Conservation (phyloP, 768 basidiomycete genomes). For the Lactifluus rugatus region DNA sequence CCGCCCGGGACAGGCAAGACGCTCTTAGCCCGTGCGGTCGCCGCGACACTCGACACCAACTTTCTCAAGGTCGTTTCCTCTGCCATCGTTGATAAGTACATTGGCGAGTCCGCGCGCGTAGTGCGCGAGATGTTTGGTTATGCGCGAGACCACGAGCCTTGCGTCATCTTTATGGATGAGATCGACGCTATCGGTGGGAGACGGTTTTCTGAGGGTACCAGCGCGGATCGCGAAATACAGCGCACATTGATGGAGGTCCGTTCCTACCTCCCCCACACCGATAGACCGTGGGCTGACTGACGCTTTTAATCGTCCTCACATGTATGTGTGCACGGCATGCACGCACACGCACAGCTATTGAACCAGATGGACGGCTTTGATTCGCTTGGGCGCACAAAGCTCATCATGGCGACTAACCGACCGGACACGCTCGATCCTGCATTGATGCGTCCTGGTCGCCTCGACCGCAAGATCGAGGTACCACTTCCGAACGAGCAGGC, state of each 20-base stretch:
- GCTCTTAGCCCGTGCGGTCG: slow-evolving; percentile 86
- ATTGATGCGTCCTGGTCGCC: slow-evolving; percentile 86
- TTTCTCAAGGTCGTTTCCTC: slow-evolving; percentile 98
- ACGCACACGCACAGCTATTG: slow-evolving; percentile 48
- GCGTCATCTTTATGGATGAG: slow-evolving; percentile 98
- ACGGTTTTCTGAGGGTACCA: slow-evolving; percentile 86
- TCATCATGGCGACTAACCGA: slow-evolving; percentile 99
- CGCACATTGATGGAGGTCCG: slow-evolving; percentile 92
- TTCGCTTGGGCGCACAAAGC: slow-evolving; percentile 87
- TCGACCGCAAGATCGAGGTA: slow-evolving; percentile 97
- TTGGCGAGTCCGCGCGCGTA: slow-evolving; percentile 93
- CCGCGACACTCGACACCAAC: slow-evolving; percentile 91
- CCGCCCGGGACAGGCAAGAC: slow-evolving; percentile 98
- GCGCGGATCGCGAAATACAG: slow-evolving; percentile 97
- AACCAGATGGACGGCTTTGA: slow-evolving; percentile 99
- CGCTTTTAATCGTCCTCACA: background rate
- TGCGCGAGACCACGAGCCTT: slow-evolving; percentile 94
- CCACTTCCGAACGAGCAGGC: slow-evolving; percentile 97
- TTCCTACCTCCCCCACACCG: background rate
- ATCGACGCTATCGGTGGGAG: slow-evolving; percentile 96
- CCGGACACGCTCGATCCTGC: slow-evolving; percentile 98
- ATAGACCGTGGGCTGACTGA: background rate
- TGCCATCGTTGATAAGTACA: slow-evolving; percentile 97
- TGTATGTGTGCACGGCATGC: too few species aligned
- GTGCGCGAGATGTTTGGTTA: slow-evolving; percentile 99